Evolutionary conservation across 257 asterid genomes (phyloP).

Genomic region (Nicotiana attenuata): DNA sequence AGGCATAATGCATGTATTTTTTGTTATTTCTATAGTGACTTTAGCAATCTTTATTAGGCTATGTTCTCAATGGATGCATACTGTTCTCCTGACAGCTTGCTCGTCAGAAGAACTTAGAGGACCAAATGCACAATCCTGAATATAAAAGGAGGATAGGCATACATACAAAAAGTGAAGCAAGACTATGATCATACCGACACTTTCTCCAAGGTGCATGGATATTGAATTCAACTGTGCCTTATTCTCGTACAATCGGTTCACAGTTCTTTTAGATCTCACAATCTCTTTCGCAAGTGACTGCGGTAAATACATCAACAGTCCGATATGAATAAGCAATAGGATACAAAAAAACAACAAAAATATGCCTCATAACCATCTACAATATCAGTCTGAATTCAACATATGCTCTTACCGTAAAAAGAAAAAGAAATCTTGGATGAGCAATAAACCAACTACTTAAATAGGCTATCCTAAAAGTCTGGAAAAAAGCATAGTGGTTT

Average conservation of each 20-base stretch:
- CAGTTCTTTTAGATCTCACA: constrained; percentile 76
- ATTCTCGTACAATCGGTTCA: constrained; percentile 81
- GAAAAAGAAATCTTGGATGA: not conserved
- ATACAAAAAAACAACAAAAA: not conserved
- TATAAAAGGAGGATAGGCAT: constrained; percentile 2
- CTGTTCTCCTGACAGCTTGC: not conserved
- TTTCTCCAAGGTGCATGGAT: constrained; percentile 99
- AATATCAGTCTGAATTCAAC: not conserved
- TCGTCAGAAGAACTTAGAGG: constrained; percentile 4
- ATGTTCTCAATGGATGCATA: not conserved
- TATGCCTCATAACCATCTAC: not conserved
- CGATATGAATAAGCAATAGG: not conserved
- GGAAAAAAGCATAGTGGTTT: not conserved
- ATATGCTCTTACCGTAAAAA: not conserved
- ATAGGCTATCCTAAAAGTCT: not conserved
- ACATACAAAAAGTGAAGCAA: constrained; percentile 9
- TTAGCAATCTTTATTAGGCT: not conserved
- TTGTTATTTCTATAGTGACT: too few relatives aligned
- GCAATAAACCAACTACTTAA: not conserved
- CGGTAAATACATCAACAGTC: constrained; percentile 1
- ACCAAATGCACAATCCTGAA: constrained; percentile 2
- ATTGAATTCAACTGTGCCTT: constrained; percentile 93
- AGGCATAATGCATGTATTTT: not conserved
- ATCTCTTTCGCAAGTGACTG: constrained; percentile 92
- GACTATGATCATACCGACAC: constrained; percentile 54